These are phyloP conservation scores for Tetradesmus obliquus DNA, from an alignment of 139 green algal genomes.

Conservation along the genomic window DNA sequence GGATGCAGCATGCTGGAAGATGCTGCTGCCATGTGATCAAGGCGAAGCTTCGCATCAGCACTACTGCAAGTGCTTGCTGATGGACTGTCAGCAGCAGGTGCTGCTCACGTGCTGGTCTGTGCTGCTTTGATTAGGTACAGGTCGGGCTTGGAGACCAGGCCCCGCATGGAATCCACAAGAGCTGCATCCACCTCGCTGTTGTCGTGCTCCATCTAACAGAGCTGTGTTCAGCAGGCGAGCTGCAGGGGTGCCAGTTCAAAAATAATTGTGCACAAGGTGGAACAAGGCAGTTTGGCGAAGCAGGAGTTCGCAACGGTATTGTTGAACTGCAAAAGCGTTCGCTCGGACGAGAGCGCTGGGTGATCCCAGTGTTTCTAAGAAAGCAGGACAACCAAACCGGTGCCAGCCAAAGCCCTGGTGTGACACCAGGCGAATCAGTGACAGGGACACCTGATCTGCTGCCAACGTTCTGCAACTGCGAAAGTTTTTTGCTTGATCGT, in stretches of 20 bases:
- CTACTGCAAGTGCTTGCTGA: not conserved
- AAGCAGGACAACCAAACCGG: not conserved
- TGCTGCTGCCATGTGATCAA: too few species aligned
- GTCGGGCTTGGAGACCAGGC: conserved; percentile 34
- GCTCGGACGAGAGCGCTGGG: too few species aligned
- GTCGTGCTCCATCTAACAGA: not conserved
- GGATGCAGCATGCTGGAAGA: too few species aligned
- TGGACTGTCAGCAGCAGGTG: not conserved
- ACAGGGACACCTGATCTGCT: not conserved
- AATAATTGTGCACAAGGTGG: not conserved
- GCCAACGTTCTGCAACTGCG: not conserved
- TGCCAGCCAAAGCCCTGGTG: not conserved
- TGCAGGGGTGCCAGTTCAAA: not conserved
- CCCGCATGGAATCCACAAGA: not conserved
- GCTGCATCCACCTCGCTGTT: not conserved
- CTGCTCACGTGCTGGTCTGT: conserved; percentile 39
- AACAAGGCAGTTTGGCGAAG: not conserved
- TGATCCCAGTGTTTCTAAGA: not conserved
- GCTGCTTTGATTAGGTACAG: conserved; percentile 46
- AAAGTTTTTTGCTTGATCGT: not conserved
- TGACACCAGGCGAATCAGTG: not conserved
- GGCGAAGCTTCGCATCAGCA: too few species aligned
- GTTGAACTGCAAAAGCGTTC: not conserved
- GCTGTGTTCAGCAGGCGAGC: not conserved
- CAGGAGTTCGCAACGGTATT: not conserved